Evolutionary conservation across 2,329 filamentous ascomycete species (phyloP).

Genomic region (Rhynchosporium graminicola): DNA sequence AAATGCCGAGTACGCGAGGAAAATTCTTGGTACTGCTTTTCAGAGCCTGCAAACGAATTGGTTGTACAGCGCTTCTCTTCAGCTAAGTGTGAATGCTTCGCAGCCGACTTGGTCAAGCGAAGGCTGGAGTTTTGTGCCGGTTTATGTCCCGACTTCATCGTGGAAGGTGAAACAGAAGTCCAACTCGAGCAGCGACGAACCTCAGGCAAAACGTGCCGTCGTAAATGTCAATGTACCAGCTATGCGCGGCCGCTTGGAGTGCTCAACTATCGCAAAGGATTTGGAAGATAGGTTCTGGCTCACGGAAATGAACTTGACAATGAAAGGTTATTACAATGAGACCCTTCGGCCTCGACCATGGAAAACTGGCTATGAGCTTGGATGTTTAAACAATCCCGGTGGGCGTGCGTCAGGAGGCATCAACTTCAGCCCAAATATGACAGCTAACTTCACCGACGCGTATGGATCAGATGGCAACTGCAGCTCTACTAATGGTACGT

Average conservation of each 20-base stretch:
- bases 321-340: neutral
- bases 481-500: neutral
- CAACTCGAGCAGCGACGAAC: neutral
- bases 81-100: constrained; percentile 1
- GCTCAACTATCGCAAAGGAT: neutral
- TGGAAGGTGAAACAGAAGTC: no score
- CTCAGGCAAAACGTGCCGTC: neutral
- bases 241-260: neutral
- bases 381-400: neutral
- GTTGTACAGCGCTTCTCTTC: constrained; percentile 1
- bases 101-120: neutral
- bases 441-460: neutral
- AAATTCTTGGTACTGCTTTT: neutral
- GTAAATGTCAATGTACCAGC: constrained; percentile 1
- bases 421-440: constrained; percentile 4
- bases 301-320: neutral
- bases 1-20: neutral
- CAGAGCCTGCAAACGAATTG: neutral
- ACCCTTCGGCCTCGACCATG: neutral
- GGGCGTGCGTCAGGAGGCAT: neutral
- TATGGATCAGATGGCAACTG: neutral
- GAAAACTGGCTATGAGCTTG: neutral
- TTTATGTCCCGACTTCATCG: neutral
- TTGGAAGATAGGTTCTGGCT: neutral
- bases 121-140: neutral